Conservation (phyloP, 768 basidiomycete species). For the Austroboletus eburneus region DNA sequence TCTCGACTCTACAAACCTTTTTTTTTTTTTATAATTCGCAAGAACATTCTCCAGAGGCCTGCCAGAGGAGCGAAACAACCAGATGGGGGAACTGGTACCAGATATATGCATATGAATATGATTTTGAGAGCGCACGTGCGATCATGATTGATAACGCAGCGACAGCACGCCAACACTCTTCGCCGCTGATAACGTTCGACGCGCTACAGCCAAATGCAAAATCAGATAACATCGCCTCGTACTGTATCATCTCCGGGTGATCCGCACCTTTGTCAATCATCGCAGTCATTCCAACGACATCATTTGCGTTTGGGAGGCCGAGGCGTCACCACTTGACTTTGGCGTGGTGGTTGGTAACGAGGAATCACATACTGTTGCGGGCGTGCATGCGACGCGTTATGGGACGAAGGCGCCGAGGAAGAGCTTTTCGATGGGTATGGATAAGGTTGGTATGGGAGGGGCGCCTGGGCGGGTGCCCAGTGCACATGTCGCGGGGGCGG, state of each 20-base stretch:
- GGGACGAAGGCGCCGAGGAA: neutral
- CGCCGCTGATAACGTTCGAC: slow-evolving; percentile 19
- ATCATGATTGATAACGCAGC: slow-evolving; percentile 11
- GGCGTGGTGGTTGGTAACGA: slow-evolving; percentile 20
- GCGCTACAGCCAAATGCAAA: slow-evolving; percentile 17
- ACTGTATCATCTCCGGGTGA: slow-evolving; percentile 22
- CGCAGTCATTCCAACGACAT: slow-evolving; percentile 4
- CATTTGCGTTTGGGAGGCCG: slow-evolving; percentile 14
- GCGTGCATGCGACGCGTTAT: slow-evolving; percentile 5
- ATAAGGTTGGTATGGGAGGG: slow-evolving; percentile 22
- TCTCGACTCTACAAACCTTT: neutral
- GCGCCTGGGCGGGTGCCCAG: slow-evolving; percentile 29
- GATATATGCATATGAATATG: neutral
- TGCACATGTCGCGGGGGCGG: slow-evolving; percentile 23
- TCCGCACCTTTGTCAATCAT: slow-evolving; percentile 28
- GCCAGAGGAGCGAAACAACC: slow-evolving; percentile 10
- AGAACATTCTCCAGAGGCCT: slow-evolving; percentile 7
- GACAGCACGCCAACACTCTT: slow-evolving; percentile 11
- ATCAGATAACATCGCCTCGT: slow-evolving; percentile 16
- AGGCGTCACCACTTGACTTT: slow-evolving; percentile 1
- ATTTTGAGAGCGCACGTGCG: slow-evolving; percentile 13
- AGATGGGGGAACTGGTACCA: slow-evolving; percentile 12
- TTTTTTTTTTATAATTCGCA: too few relatives aligned
- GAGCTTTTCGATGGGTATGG: slow-evolving; percentile 21
- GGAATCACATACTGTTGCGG: slow-evolving; percentile 1